phyloP scores from a whole-genome alignment of 495 filamentous ascomycete species.

The Hypoxylon lienhwacheense region DNA sequence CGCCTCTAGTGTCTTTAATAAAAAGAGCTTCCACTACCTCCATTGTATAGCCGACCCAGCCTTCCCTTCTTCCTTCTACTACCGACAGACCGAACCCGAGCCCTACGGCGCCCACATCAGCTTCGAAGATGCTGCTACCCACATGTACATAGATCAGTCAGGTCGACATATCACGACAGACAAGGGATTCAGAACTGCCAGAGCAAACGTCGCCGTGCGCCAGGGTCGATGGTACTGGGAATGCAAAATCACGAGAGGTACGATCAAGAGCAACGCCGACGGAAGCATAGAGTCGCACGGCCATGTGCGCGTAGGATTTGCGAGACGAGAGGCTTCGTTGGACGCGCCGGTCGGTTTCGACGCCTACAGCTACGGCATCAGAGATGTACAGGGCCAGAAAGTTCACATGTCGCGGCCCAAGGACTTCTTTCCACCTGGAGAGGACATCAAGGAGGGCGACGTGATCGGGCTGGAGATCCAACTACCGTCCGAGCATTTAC shows the following conservation, averaged over 20 bases:
- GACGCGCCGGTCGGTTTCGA: conserved; percentile 95
- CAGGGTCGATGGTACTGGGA: conserved; percentile 95
- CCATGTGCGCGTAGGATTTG: conserved; percentile 89
- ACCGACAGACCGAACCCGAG: conserved; percentile 80
- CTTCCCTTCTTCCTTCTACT: conserved; percentile 85
- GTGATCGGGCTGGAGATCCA: conserved; percentile 93
- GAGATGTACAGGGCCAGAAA: conserved; percentile 86
- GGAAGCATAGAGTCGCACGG: conserved; percentile 54
- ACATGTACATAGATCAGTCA: conserved; percentile 66
- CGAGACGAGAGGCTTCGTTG: conserved; percentile 83
- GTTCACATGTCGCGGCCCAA: conserved; percentile 91
- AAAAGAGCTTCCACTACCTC: conserved; percentile 86
- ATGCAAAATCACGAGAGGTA: conserved; percentile 76
- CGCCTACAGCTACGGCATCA: conserved; percentile 92
- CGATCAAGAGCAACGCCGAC: conserved; percentile 46
- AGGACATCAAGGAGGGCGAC: conserved; percentile 78
- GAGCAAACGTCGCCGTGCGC: conserved; percentile 88
- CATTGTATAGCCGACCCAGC: conserved; percentile 86
- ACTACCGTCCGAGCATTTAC: conserved; percentile 78
- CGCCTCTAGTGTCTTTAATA: conserved; percentile 77
- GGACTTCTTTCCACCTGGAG: conserved; percentile 76
- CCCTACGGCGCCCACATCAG: conserved; percentile 81
- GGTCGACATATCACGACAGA: conserved; percentile 69
- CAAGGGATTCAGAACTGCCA: conserved; percentile 79
- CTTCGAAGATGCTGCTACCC: conserved; percentile 86